Conservation (phyloP, 2,329 filamentous ascomycete genomes). For the Hortaea werneckii region DNA sequence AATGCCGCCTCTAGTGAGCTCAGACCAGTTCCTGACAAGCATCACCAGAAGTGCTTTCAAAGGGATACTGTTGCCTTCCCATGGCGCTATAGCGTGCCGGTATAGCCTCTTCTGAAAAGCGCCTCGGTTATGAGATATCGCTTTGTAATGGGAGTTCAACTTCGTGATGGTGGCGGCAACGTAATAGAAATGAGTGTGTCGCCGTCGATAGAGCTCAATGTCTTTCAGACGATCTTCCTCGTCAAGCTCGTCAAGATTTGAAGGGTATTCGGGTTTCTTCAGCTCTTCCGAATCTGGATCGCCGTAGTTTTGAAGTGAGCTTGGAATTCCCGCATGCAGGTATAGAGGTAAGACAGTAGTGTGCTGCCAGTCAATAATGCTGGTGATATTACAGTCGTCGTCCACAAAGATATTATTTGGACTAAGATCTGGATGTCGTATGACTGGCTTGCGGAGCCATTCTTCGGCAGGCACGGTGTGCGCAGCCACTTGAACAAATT, state of each 20-base stretch:
- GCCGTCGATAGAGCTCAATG: slow-evolving; percentile 12
- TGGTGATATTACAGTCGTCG: slow-evolving; percentile 23
- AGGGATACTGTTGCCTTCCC: slow-evolving; percentile 19
- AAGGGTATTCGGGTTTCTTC: slow-evolving; percentile 8
- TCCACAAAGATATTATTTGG: slow-evolving; percentile 27
- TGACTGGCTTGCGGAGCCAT: slow-evolving; percentile 11
- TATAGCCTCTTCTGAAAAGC: slow-evolving; percentile 11
- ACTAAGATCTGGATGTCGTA: slow-evolving; percentile 27
- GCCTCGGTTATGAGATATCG: slow-evolving; percentile 8
- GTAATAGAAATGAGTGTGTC: slow-evolving; percentile 18
- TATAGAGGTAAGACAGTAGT: slow-evolving; percentile 5
- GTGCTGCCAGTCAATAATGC: slow-evolving; percentile 15
- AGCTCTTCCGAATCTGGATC: slow-evolving; percentile 17
- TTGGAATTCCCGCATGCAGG: slow-evolving; percentile 17
- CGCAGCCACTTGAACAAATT: slow-evolving; percentile 20
- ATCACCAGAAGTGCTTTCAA: slow-evolving; percentile 14
- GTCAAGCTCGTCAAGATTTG: slow-evolving; percentile 10
- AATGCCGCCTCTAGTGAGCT: background rate
- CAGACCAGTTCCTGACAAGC: slow-evolving; percentile 5
- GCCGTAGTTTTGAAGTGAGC: slow-evolving; percentile 31
- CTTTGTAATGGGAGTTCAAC: slow-evolving; percentile 12
- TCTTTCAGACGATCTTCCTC: slow-evolving; percentile 9
- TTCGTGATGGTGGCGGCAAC: slow-evolving; percentile 9
- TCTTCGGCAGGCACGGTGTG: slow-evolving; percentile 7
- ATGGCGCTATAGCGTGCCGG: slow-evolving; percentile 12